These are phyloP conservation scores for Erythrobasidium yunnanense DNA, from an alignment of 768 basidiomycete genomes.

Conservation along the genomic window DNA sequence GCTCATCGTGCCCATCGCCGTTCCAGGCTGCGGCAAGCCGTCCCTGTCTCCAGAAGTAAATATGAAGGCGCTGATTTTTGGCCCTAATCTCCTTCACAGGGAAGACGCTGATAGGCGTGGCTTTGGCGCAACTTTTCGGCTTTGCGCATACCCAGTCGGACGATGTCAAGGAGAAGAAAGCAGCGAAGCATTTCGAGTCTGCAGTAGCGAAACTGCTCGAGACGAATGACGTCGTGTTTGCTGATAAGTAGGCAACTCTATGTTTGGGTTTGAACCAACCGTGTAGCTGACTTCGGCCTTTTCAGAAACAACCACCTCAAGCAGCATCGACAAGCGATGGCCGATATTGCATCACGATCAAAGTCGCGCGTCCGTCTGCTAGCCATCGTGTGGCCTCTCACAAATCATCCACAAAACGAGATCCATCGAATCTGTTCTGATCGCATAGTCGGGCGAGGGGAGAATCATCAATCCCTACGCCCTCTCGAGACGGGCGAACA, in stretches of 20 bases:
- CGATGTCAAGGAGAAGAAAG: conserved; percentile 65
- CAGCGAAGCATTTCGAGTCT: conserved; percentile 46
- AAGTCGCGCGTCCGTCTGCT: conserved; percentile 51
- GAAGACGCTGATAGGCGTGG: conserved; percentile 75
- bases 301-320: conserved; percentile 74
- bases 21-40: conserved; percentile 79
- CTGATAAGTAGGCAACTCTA: conserved; percentile 62
- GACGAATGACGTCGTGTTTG: conserved; percentile 67
- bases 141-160: conserved; percentile 92
- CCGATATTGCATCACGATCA: conserved; percentile 44
- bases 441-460: conserved; percentile 63
- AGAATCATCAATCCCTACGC: conserved; percentile 69
- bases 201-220: conserved; percentile 58
- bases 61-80: too few species aligned
- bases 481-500: conserved; percentile 54
- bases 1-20: conserved; percentile 73
- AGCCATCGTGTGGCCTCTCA: conserved; percentile 65
- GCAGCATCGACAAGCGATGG: conserved; percentile 65
- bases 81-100: too few species aligned
- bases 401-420: conserved; percentile 50
- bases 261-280: conserved; percentile 26
- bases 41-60: not conserved
- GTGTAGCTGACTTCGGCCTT: not conserved
- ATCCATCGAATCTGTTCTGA: conserved; percentile 66
- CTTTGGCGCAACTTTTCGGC: conserved; percentile 64